A percentile compares a stretch with the other conserved stretches of the same genome.
These are phyloP conservation scores for Aspergillus mulundensis DNA, from an alignment of 495 filamentous ascomycete genomes.

Conservation along the genomic window DNA sequence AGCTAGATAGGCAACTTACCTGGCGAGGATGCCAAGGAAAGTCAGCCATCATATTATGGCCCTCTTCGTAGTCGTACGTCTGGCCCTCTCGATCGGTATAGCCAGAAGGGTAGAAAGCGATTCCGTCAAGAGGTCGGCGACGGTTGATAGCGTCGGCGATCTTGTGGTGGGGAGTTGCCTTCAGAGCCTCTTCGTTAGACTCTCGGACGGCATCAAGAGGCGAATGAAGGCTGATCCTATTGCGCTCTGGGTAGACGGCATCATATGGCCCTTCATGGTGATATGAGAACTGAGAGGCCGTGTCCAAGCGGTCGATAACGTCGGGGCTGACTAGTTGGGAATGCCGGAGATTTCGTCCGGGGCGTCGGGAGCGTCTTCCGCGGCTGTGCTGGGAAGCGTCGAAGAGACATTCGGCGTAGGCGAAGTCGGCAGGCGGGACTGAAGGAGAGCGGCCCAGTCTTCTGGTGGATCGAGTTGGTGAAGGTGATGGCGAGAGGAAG, in stretches of 20 bases:
- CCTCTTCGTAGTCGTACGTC: slow-evolving; percentile 77
- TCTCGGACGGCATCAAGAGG: slow-evolving; percentile 74
- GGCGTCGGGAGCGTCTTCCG: slow-evolving; percentile 3
- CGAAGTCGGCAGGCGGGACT: slow-evolving; percentile 27
- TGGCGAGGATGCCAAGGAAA: slow-evolving; percentile 36
- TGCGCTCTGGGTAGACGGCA: slow-evolving; percentile 69
- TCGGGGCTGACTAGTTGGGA: slow-evolving; percentile 67
- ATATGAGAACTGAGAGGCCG: slow-evolving; percentile 55
- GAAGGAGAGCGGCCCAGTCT: slow-evolving; percentile 29
- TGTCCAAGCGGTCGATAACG: slow-evolving; percentile 75
- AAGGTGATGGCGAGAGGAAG: slow-evolving; percentile 31
- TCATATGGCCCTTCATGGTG: slow-evolving; percentile 95
- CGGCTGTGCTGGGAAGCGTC: slow-evolving; percentile 24
- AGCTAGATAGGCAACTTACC: slow-evolving; percentile 18
- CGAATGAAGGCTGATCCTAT: slow-evolving; percentile 54
- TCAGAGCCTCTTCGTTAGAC: slow-evolving; percentile 72
- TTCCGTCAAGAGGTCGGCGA: slow-evolving; percentile 83
- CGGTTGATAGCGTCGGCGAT: slow-evolving; percentile 67
- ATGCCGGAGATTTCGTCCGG: slow-evolving; percentile 39
- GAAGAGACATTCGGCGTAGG: slow-evolving; percentile 24
- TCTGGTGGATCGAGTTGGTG: slow-evolving; percentile 13
- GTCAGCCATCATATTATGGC: slow-evolving; percentile 77
- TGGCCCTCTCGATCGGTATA: slow-evolving; percentile 60
- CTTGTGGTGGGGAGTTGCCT: slow-evolving; percentile 77
- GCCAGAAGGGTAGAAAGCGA: slow-evolving; percentile 72